phyloP scores from a whole-genome alignment of 371 early-diverging fungal species.

The Mucor racemosus region DNA sequence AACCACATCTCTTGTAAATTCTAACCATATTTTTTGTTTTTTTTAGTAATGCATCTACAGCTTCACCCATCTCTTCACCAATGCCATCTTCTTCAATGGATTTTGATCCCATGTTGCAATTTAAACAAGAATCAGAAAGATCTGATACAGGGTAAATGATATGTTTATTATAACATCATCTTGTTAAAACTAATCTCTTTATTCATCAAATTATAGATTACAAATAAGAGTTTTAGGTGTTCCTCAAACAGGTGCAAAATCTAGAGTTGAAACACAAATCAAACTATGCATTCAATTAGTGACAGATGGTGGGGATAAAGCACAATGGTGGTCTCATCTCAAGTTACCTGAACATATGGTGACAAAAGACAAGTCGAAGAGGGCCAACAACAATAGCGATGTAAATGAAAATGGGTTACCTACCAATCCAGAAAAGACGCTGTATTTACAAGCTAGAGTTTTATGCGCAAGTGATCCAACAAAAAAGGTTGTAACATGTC shows the following conservation, averaged over 20 bases:
- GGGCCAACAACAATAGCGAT: neutral
- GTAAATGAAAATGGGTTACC: conserved; percentile 23
- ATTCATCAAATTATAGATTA: conserved; percentile 21
- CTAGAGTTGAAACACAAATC: conserved; percentile 87
- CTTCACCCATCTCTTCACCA: conserved; percentile 12
- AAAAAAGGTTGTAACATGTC: conserved; percentile 80
- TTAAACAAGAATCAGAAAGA: conserved; percentile 17
- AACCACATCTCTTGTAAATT: neutral
- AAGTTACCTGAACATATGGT: conserved; percentile 72
- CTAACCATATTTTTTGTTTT: neutral
- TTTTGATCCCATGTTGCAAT: conserved; percentile 20
- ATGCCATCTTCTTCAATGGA: conserved; percentile 14
- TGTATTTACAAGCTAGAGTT: conserved; percentile 81
- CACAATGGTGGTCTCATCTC: conserved; percentile 71
- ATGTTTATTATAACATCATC: neutral
- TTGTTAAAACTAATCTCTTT: neutral
- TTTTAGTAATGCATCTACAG: conserved; percentile 13
- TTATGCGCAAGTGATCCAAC: conserved; percentile 86
- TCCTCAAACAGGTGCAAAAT: conserved; percentile 76
- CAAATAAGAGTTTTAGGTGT: conserved; percentile 73
- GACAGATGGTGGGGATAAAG: conserved; percentile 65
- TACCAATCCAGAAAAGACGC: conserved; percentile 43
- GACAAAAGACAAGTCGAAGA: conserved; percentile 61
- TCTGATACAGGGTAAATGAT: conserved; percentile 20
- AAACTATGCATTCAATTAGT: conserved; percentile 79